Conservation (phyloP, 371 early-diverging fungal species). For the Lichtheimia corymbifera region DNA sequence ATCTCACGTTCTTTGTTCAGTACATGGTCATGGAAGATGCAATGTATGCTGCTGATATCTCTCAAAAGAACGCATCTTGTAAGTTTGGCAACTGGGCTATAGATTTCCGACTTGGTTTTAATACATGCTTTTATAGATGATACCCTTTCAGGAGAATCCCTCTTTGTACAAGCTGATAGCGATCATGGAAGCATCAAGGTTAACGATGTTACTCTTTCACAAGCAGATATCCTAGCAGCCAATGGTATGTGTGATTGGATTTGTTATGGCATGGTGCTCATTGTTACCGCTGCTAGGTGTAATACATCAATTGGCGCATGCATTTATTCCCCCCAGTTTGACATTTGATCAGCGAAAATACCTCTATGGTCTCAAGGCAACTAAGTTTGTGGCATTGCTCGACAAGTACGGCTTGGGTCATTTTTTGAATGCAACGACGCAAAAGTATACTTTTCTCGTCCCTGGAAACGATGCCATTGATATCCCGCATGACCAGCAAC, state of each 20-base stretch:
- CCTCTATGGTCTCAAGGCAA: slow-evolving; percentile 35
- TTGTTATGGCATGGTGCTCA: not conserved
- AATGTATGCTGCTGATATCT: slow-evolving; percentile 13
- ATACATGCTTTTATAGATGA: slow-evolving; percentile 2
- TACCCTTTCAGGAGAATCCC: slow-evolving; percentile 21
- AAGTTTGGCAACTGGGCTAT: slow-evolving; percentile 16
- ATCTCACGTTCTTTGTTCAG: slow-evolving; percentile 18
- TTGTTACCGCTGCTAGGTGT: slow-evolving; percentile 9
- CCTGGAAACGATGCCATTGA: slow-evolving; percentile 35
- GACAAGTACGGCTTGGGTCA: slow-evolving; percentile 36
- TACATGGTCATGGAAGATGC: slow-evolving; percentile 10
- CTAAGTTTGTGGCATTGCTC: slow-evolving; percentile 43
- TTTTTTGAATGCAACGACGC: slow-evolving; percentile 24
- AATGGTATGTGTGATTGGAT: slow-evolving; percentile 28
- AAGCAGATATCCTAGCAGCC: slow-evolving; percentile 36
- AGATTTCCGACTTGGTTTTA: too few species aligned
- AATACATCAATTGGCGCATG: slow-evolving; percentile 20
- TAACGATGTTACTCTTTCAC: slow-evolving; percentile 25
- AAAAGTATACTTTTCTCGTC: slow-evolving; percentile 43
- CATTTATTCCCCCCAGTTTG: slow-evolving; percentile 16
- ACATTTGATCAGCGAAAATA: slow-evolving; percentile 17
- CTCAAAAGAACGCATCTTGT: slow-evolving; percentile 10
- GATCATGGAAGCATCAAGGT: slow-evolving; percentile 14
- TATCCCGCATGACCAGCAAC: slow-evolving; percentile 20
- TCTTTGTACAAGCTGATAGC: slow-evolving; percentile 7